A percentile compares a stretch with the other conserved stretches of the same genome.
Evolutionary conservation across 768 basidiomycete species (phyloP).

Genomic region (Termitomyces sp.): DNA sequence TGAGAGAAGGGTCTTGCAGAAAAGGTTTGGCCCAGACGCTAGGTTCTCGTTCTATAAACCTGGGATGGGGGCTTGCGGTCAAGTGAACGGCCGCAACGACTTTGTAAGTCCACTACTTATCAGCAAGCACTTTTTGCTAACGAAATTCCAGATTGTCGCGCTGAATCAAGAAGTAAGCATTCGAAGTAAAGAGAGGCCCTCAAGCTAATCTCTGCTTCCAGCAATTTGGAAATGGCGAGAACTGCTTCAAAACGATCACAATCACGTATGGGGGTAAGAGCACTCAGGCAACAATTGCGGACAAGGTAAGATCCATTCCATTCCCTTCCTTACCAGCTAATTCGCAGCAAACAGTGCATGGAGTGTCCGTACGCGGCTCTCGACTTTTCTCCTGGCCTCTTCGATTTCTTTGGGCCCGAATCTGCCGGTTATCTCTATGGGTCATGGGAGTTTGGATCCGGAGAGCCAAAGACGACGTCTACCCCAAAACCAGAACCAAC

Average conservation of each 20-base stretch:
- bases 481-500: conserved; percentile 22
- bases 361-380: conserved; percentile 51
- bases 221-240: conserved; percentile 21
- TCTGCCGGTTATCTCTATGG: conserved; percentile 45
- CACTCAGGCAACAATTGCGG: conserved; percentile 40
- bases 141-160: conserved; percentile 44
- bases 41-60: conserved; percentile 31
- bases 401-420: conserved; percentile 41
- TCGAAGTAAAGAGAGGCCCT: neutral
- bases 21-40: conserved; percentile 26
- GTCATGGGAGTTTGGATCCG: conserved; percentile 39
- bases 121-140: neutral
- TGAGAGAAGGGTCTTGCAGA: conserved; percentile 20
- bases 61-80: conserved; percentile 50
- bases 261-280: conserved; percentile 52
- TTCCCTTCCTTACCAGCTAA: neutral
- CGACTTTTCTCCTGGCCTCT: conserved; percentile 53
- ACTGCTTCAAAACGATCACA: conserved; percentile 55
- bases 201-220: conserved; percentile 5
- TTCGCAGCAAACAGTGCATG: conserved; percentile 37
- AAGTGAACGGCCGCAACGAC: conserved; percentile 34
- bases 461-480: conserved; percentile 17
- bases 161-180: conserved; percentile 17
- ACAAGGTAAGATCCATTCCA: conserved; percentile 37
- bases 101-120: conserved; percentile 32